phyloP scores from a whole-genome alignment of 305 asterid genomes.

The Fraxinus platypoda region DNA sequence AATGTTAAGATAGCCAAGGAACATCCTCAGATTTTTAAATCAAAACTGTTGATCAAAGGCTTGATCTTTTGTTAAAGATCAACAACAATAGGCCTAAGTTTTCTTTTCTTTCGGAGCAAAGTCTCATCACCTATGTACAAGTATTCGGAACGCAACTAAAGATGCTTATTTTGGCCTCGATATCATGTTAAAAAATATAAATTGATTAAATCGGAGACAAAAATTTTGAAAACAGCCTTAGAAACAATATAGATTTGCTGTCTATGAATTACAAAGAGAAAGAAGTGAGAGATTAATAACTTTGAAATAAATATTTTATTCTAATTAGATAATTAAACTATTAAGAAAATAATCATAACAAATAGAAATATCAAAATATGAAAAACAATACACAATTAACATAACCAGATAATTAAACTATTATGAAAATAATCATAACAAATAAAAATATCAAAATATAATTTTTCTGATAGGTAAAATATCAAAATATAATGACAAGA shows the following conservation, averaged over 20 bases:
- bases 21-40: background rate
- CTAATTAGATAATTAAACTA: background rate
- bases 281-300: background rate
- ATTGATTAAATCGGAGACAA: background rate
- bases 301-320: background rate
- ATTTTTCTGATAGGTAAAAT: too few species aligned
- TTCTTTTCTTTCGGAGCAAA: background rate
- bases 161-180: background rate
- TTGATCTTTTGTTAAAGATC: background rate
- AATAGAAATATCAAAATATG: background rate
- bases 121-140: background rate
- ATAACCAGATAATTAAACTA: too few species aligned
- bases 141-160: background rate
- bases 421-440: background rate
- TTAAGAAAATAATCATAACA: background rate
- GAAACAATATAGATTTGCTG: background rate
- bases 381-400: background rate
- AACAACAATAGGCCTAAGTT: background rate
- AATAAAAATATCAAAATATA: too few species aligned
- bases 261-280: background rate
- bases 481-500: background rate
- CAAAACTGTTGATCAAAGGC: background rate
- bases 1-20: background rate
- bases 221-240: background rate
- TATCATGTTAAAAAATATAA: background rate